Conservation (phyloP, 305 asterid species). For the Fraxinus floribunda region DNA sequence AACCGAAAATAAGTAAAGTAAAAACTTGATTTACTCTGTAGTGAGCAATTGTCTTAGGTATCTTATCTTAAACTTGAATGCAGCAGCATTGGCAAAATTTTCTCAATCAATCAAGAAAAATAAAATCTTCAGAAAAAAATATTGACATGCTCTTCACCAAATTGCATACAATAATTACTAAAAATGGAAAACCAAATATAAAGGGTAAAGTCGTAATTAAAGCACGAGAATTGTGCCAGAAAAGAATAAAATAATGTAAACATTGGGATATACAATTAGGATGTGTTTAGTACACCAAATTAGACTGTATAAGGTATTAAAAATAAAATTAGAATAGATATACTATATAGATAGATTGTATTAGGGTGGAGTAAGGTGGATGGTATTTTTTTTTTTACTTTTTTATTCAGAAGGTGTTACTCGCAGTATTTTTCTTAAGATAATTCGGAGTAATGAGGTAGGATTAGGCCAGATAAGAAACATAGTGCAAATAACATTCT, state of each 20-base stretch:
- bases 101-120: slow-evolving; percentile 1
- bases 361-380: neutral
- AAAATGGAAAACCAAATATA: slow-evolving; percentile 12
- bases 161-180: neutral
- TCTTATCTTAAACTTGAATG: slow-evolving; percentile 5
- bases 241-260: neutral
- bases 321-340: neutral
- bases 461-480: neutral
- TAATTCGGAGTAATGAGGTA: neutral
- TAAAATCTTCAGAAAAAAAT: slow-evolving; percentile 7
- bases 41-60: slow-evolving; percentile 8
- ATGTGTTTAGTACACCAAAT: neutral
- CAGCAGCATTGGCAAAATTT: slow-evolving; percentile 16
- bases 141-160: slow-evolving; percentile 11
- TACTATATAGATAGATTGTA: neutral
- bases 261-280: neutral
- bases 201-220: neutral
- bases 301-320: neutral
- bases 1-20: slow-evolving; percentile 11
- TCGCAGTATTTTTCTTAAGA: neutral
- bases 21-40: slow-evolving; percentile 10
- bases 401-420: neutral
- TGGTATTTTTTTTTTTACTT: neutral
- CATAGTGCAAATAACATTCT: neutral
- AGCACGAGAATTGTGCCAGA: neutral